A percentile compares a stretch with the other conserved stretches of the same genome.
Conservation (phyloP, 208 protist species). For the Endotrypanum monterogeii region DNA sequence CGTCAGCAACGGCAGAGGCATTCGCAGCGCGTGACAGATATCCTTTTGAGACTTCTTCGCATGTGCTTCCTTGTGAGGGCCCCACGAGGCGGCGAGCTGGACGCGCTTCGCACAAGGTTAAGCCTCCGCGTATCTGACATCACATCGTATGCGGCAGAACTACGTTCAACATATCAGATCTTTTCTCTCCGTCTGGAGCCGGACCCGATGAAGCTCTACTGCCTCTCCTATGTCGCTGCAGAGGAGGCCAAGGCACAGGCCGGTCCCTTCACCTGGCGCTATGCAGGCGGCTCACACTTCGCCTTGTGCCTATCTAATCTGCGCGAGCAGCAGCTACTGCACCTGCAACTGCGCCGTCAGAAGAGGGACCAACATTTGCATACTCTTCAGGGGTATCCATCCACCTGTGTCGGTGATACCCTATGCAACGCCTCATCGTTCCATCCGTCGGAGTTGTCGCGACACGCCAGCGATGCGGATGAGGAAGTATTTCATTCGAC, state of each 20-base stretch:
- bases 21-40: slow-evolving; percentile 8
- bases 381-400: background rate
- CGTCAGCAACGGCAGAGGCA: background rate
- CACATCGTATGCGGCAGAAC: slow-evolving; percentile 40
- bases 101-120: slow-evolving; percentile 61
- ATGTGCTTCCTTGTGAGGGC: slow-evolving; percentile 72
- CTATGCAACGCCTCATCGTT: background rate
- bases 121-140: slow-evolving; percentile 59
- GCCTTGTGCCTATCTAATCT: slow-evolving; percentile 43
- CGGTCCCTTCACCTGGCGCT: slow-evolving; percentile 67
- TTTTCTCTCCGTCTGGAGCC: slow-evolving; percentile 62
- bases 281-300: slow-evolving; percentile 72
- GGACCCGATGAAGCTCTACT: slow-evolving; percentile 60
- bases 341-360: slow-evolving; percentile 10
- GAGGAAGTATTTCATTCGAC: background rate
- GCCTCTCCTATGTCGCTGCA: slow-evolving; percentile 58
- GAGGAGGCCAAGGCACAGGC: slow-evolving; percentile 58
- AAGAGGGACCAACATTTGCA: background rate
- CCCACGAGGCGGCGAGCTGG: slow-evolving; percentile 54
- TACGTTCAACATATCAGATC: slow-evolving; percentile 44
- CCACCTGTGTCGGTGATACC: background rate
- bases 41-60: slow-evolving; percentile 47
- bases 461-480: background rate
- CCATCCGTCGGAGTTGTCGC: background rate
- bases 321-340: slow-evolving; percentile 30